Evolutionary conservation across 164 flowering plant genomes (phyloP).

Genomic region (Nymphaea colorata): DNA sequence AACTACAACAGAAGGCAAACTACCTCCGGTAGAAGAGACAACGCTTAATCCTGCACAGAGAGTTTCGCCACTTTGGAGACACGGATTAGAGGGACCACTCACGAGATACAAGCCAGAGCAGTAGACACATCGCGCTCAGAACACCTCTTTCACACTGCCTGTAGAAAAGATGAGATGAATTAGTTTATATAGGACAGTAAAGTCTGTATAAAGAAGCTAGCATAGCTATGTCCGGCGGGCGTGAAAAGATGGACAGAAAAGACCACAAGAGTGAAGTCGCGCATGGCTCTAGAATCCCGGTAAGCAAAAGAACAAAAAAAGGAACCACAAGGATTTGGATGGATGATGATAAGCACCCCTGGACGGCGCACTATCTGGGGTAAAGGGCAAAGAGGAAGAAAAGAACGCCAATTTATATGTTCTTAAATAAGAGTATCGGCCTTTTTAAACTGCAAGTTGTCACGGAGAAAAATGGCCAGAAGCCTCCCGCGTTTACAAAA

Average conservation of each 20-base stretch:
- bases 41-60: too few species aligned
- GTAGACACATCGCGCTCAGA: background rate
- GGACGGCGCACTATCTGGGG: background rate
- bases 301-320: too few species aligned
- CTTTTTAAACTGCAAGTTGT: background rate
- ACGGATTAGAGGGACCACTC: too few species aligned
- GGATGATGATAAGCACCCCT: background rate
- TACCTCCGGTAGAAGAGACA: too few species aligned
- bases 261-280: background rate
- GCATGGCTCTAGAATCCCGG: background rate
- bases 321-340: background rate
- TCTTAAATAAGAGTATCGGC: background rate
- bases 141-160: background rate
- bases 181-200: background rate
- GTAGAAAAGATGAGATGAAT: background rate
- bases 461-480: background rate
- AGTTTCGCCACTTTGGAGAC: too few species aligned
- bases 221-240: background rate
- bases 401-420: background rate
- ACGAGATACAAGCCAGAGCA: background rate
- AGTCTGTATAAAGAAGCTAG: background rate
- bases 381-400: background rate
- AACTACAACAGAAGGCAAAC: too few species aligned
- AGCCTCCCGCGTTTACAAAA: background rate
- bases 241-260: background rate